Percentiles rank a stretch among this genome's conserved stretches.
Conservation (phyloP, 2,329 filamentous ascomycete genomes). For the Alternaria arborescens region DNA sequence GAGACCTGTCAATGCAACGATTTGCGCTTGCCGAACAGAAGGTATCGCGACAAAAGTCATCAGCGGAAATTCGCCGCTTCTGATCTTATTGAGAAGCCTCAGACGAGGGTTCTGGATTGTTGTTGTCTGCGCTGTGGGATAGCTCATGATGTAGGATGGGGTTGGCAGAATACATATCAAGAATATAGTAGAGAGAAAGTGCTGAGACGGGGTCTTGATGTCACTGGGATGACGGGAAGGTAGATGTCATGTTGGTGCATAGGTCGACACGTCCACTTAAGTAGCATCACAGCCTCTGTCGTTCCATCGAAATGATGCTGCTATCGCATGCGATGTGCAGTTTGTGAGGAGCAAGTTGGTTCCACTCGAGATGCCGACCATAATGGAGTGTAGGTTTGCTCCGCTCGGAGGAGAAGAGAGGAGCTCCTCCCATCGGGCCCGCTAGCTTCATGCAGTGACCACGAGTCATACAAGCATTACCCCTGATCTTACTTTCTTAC, state of each 20-base stretch:
- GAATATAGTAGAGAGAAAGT: background rate
- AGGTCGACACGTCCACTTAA: background rate
- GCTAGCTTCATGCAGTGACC: background rate
- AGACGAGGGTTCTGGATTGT: constrained; percentile 52
- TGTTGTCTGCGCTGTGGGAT: constrained; percentile 25
- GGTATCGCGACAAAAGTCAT: constrained; percentile 62
- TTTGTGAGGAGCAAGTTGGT: background rate
- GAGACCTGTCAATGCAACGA: constrained; percentile 68
- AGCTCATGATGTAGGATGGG: background rate
- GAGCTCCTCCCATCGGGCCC: background rate
- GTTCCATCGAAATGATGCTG: background rate
- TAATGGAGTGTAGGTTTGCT: background rate
- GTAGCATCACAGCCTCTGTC: background rate
- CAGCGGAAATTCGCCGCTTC: constrained; percentile 52
- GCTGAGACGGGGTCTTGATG: background rate
- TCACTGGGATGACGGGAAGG: background rate
- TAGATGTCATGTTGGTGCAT: background rate
- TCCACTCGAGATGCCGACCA: background rate
- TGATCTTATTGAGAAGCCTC: constrained; percentile 56
- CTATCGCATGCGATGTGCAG: background rate
- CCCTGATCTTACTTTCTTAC: background rate
- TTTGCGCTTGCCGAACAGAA: constrained; percentile 59
- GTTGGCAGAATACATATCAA: background rate
- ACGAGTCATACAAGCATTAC: background rate
- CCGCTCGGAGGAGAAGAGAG: background rate